Conservation (phyloP, 108 stramenopile genomes). For the Stephanodiscus triporus region DNA sequence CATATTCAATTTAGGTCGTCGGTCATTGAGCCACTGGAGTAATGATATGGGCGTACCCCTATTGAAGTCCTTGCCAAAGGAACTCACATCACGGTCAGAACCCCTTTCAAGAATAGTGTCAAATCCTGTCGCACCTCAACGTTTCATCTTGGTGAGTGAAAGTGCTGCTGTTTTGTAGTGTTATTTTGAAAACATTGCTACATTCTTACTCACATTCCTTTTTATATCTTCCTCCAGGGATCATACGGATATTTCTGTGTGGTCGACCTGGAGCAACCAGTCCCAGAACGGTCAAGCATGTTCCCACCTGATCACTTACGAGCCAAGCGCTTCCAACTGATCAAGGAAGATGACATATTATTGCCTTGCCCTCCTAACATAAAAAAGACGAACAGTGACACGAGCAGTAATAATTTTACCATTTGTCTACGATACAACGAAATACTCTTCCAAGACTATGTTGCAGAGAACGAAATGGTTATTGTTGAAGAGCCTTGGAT, state of each 20-base stretch:
- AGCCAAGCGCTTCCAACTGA: constrained; percentile 33
- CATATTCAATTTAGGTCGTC: constrained; percentile 62
- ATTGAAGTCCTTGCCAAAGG: constrained; percentile 55
- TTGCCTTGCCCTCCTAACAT: constrained; percentile 1
- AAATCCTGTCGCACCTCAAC: constrained; percentile 52
- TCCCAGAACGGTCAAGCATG: constrained; percentile 60
- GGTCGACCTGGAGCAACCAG: constrained; percentile 57
- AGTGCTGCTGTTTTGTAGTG: constrained; percentile 22
- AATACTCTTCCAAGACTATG: constrained; percentile 75
- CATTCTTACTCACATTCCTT: constrained; percentile 20
- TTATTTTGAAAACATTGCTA: not conserved
- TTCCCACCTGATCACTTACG: constrained; percentile 69
- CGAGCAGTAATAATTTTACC: constrained; percentile 53
- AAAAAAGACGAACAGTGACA: not conserved
- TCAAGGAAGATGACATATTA: constrained; percentile 19
- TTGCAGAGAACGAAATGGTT: constrained; percentile 75
- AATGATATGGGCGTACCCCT: constrained; percentile 68
- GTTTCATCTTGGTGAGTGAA: constrained; percentile 73
- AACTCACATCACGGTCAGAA: constrained; percentile 60
- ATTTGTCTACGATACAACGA: constrained; percentile 79
- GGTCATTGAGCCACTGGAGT: constrained; percentile 70
- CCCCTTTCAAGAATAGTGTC: constrained; percentile 58
- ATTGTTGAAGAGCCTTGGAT: constrained; percentile 89
- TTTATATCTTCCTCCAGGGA: constrained; percentile 49
- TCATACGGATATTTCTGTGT: constrained; percentile 77